Evolutionary conservation across 768 basidiomycete species (phyloP), one percentile per base, ranked within the genome.

Genomic region (Mycena rosella): DNA sequence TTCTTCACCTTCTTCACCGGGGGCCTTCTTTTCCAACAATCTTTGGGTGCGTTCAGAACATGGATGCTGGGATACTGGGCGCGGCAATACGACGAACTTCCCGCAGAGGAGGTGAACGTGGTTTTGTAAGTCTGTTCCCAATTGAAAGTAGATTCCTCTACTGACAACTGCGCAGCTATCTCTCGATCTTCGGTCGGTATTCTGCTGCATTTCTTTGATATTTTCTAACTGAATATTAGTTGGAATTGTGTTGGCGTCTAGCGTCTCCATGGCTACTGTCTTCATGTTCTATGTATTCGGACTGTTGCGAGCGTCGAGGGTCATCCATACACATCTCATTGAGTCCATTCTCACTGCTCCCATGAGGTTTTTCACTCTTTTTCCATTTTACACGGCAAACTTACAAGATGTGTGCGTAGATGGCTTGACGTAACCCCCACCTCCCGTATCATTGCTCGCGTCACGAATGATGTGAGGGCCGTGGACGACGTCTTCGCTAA

Each of bases 271-370:
- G 30, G 45, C 76, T 6, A 65, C 83, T 5, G 65, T 84, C 30
- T 24, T 79, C 1, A 14, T 60, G 26, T 67, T 74, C 0, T 27
- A 83, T 79, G 72, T 82, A 4, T 74, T 69, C 42, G 85, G 85
- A 9, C 69, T 75, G 26, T 40, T 85, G 51, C 76, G 81, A 56
- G 85, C 85, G 14, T 83, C 83, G 14, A 75, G 76, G 49, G 68
- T 67, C 18, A 82, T 87, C 10, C 86, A 86, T 68, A 63, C 66
- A 40, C 9, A 10, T 7, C 17, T 40, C 38, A 18, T 40, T 18
- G 38, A 40, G 17, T 40, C 38, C 17, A 15, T 40, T 40, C 38
- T 40, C 38, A 7, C 10, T 15, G 38, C 38, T 40, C 38, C 38
- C 17, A 4, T 40, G 38, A 40, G 38, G 38, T 40, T 40, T 40